Conservation (phyloP, 495 filamentous ascomycete species). For the Trypethelium eluteriae region DNA sequence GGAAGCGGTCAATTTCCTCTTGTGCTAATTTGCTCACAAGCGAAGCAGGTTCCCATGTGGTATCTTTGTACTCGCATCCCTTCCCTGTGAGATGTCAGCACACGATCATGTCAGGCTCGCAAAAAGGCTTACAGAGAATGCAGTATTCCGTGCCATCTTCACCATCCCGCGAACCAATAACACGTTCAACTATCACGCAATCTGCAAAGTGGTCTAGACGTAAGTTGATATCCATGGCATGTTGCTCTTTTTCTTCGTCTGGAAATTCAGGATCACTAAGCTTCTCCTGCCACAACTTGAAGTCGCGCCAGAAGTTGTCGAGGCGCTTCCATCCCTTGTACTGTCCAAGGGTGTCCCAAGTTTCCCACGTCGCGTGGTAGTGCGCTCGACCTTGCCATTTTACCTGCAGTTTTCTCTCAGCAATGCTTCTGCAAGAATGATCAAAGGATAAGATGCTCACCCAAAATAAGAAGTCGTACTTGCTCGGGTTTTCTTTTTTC, state of each 20-base stretch:
- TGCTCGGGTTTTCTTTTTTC: conserved; percentile 47
- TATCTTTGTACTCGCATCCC: conserved; percentile 47
- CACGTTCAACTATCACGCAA: conserved; percentile 82
- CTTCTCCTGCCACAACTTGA: conserved; percentile 65
- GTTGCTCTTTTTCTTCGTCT: conserved; percentile 83
- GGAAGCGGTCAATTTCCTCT: conserved; percentile 79
- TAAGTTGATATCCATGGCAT: conserved; percentile 79
- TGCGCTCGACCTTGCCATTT: conserved; percentile 97
- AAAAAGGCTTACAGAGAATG: conserved; percentile 67
- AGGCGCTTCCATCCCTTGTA: conserved; percentile 72
- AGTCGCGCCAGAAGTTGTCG: conserved; percentile 87
- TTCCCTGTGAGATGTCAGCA: conserved; percentile 45
- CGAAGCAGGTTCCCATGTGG: conserved; percentile 83
- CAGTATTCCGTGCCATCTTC: conserved; percentile 75
- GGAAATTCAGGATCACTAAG: conserved; percentile 60
- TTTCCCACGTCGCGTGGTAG: conserved; percentile 92
- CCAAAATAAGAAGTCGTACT: conserved; percentile 83
- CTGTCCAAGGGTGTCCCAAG: conserved; percentile 56
- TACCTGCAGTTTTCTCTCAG: conserved; percentile 44
- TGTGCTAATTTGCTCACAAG: conserved; percentile 71
- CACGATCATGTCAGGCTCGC: conserved; percentile 17
- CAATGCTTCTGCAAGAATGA: not conserved
- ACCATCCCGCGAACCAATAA: conserved; percentile 71
- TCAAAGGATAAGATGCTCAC: conserved; percentile 28
- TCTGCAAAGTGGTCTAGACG: conserved; percentile 76